Evolutionary conservation across 2,329 filamentous ascomycete genomes (phyloP), one percentile per base, ranked within the genome.

Genomic region (Fusarium beomiforme): DNA sequence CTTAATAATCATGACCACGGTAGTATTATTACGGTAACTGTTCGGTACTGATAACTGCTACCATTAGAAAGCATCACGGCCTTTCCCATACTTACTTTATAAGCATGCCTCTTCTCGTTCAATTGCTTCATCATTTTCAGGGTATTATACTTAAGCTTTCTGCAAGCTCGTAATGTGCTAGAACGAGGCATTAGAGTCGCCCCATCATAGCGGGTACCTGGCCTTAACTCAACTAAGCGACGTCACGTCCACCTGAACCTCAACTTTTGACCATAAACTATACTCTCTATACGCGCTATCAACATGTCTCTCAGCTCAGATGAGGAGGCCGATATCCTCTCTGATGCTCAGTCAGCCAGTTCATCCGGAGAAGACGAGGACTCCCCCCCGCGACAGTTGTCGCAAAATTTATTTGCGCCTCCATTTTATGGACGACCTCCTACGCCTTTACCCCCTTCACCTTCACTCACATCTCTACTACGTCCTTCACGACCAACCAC

Each of bases 361-460:
- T 80, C 79, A 3, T 80, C 77, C 9, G 78, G 76, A 43, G 78
- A 80, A 46, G 60, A 56, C 21, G 53, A 64, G 49, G 79, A 81
- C 44, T 79, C 81, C 11, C 82, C 82, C 7, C 84, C 83, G 14
- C 84, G 81, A 19, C 84, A 84, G 14, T 79, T 84, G 23, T 84
- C 84, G 51, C 86, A 85, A 64, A 87, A 88, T 80, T 85, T 86
- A 79, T 89, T 90, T 70, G 87, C 87, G 53, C 96, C 96, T 29
- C 96, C 96, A 19, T 98, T 98, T 85, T 99, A 99, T 85, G 97
- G 97, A 71, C 90, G 95, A 6, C 96, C 96, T n/a, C 96, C 96
- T 0, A 98, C 94, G 4, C 95, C 96, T 6, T 86, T 98, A 1
- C 96, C 96, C 1, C 95, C 95, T 0, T 97, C 94, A 2, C 96